Evolutionary conservation across 2,329 filamentous ascomycete species (phyloP), one percentile per base, ranked within the genome.

Genomic region (Pyrenochaeta sp.): DNA sequence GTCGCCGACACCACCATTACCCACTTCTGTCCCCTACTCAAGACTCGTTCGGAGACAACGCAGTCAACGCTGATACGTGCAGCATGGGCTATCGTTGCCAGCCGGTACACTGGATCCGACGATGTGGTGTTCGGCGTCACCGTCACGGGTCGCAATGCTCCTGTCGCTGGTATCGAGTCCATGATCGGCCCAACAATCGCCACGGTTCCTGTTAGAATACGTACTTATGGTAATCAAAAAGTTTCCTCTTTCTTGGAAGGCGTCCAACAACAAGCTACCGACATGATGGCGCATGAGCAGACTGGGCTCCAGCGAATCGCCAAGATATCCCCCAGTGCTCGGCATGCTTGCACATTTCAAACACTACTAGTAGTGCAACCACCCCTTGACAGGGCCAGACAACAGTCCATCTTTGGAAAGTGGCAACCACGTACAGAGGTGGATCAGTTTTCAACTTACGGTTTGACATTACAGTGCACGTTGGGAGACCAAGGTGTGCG

Each of bases 341-440:
- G 11, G 11, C 4, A 6, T 12, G 31, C 31, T 7, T 33, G 31
- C 31, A 85, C 81, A 61, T 72, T 85, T 32, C 77, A 79, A 3
- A 83, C 79, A 0, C 79, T 82, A 2, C 66, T 86, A 1, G 81
- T 86, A 0, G 77, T 86, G 12, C 82, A 85, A 31, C 41, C 49
- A 11, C 17, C 43, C 51, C 50, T 58, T 9, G 58, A 41, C 40
- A n/a, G n/a, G n/a, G n/a, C n/a, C n/a, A n/a, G n/a, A n/a, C n/a
- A n/a, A n/a, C n/a, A n/a, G n/a, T n/a, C n/a, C n/a, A n/a, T n/a
- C n/a, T n/a, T n/a, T n/a, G n/a, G n/a, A n/a, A n/a, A n/a, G n/a
- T n/a, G n/a, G n/a, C n/a, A n/a, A n/a, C n/a, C n/a, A n/a, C n/a
- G n/a, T n/a, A n/a, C n/a, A n/a, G n/a, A n/a, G n/a, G n/a, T 27